Evolutionary conservation across 108 stramenopile genomes (phyloP), one percentile per base, ranked within the genome.

Genomic region (Nitzschia sp.): DNA sequence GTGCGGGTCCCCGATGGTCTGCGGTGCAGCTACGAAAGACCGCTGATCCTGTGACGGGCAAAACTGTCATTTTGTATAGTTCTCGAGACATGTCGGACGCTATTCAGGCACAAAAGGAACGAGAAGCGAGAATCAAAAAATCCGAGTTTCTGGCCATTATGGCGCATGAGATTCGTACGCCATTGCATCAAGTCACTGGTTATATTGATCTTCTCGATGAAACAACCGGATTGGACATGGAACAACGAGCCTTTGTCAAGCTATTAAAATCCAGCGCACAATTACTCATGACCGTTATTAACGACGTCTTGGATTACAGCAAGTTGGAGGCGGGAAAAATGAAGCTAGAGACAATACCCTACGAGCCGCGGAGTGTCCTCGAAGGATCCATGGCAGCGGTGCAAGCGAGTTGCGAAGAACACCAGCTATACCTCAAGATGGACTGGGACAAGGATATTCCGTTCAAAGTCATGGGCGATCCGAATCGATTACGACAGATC

Each of bases 151-250:
- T 80, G 5, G 82, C 82, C 8, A 64, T 79, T 16, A 83, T 83
- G 82, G 77, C 77, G 3, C 82, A 83, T 33, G 82, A 83, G 58
- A 78, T 80, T 41, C 46, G 79, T 35, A 83, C 77, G 25, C 90
- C 90, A 11, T 47, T 92, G 58, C 80, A 88, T 66, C 85, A 83
- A 60, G 75, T 92, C 17, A 62, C 78, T 8, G 90, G 87, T 19
- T 83, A 83, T 38, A 62, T 75, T n/a, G 85, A 88, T 31, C 80
- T 85, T 1, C 46, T 85, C 2, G 67, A 67, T 28, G 58, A 53
- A 36, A 85, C 78, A 19, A n/a, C n/a, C n/a, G 31, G 57, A 21
- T 48, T 79, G 23, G 64, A 45, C 15, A n/a, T 16, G 17, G 80
- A 81, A 45, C 84, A 85, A 33, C 63, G 27, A 56, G 50, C 44